These are phyloP conservation scores for Cucurbita argyrosperma DNA, from an alignment of 306 rosid species.

Conservation along the genomic window DNA sequence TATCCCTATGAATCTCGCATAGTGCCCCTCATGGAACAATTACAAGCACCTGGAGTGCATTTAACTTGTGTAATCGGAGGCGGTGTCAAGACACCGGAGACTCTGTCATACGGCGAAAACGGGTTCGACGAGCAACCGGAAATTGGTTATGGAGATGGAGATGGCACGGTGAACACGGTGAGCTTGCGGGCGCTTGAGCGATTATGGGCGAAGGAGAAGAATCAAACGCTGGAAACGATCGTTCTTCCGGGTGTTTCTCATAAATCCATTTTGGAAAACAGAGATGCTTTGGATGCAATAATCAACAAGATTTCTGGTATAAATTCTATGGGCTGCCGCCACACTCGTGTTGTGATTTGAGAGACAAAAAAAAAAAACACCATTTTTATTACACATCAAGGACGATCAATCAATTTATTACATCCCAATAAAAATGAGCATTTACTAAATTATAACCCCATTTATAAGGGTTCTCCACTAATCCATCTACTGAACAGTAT, in stretches of 20 bases:
- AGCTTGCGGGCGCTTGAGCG: conserved; percentile 57
- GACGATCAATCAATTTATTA: too few relatives aligned
- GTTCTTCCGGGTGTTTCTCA: conserved; percentile 48
- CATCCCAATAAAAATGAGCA: too few relatives aligned
- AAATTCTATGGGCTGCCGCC: conserved; percentile 17
- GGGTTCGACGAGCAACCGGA: conserved; percentile 62
- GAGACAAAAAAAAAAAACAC: too few relatives aligned
- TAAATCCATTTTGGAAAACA: conserved; percentile 34
- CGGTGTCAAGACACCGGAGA: conserved; percentile 49
- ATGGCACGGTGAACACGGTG: conserved; percentile 71
- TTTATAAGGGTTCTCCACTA: not conserved
- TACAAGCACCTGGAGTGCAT: conserved; percentile 45
- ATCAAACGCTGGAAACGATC: conserved; percentile 36
- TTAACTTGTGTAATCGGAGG: conserved; percentile 57
- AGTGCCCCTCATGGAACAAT: conserved; percentile 27
- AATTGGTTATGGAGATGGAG: conserved; percentile 60
- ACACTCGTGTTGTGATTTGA: too few relatives aligned
- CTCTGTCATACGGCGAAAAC: conserved; percentile 29
- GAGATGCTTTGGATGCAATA: conserved; percentile 35
- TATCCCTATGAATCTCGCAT: conserved; percentile 46
- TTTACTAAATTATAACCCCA: too few relatives aligned
- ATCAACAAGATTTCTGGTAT: conserved; percentile 24
- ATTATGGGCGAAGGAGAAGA: conserved; percentile 33
- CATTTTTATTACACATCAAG: too few relatives aligned
- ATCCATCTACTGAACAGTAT: not conserved